phyloP scores from a whole-genome alignment of 768 basidiomycete genomes.

The Lactarius vividus region DNA sequence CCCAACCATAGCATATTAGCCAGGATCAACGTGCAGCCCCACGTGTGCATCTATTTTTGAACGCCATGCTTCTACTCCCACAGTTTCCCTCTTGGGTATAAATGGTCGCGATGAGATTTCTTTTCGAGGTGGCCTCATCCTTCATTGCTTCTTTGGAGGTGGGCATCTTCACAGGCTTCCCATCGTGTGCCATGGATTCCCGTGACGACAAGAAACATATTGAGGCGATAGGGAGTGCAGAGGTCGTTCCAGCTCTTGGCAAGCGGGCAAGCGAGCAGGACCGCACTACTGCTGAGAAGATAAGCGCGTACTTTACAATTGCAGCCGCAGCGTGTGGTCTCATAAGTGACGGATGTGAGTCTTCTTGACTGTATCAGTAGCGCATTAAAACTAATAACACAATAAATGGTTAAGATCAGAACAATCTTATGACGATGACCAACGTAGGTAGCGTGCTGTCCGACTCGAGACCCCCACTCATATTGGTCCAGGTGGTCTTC shows the following conservation, averaged over 20 bases:
- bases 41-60: constrained; percentile 13
- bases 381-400: constrained; percentile 9
- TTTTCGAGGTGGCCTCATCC: not conserved
- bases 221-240: not conserved
- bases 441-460: constrained; percentile 42
- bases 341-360: constrained; percentile 59
- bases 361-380: not conserved
- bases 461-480: constrained; percentile 20
- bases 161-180: not conserved
- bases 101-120: constrained; percentile 7
- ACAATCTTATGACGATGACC: constrained; percentile 67
- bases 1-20: not conserved
- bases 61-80: constrained; percentile 7
- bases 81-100: constrained; percentile 9
- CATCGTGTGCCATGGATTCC: constrained; percentile 5
- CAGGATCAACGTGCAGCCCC: not conserved
- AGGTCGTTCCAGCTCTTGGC: constrained; percentile 13
- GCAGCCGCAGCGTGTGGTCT: constrained; percentile 62
- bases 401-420: constrained; percentile 48
- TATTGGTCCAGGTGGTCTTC: constrained; percentile 53
- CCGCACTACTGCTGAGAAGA: constrained; percentile 34
- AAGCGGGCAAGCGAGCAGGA: constrained; percentile 4
- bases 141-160: constrained; percentile 3
- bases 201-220: constrained; percentile 1
- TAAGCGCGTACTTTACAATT: constrained; percentile 64